Evolutionary conservation across 2,329 filamentous ascomycete species (phyloP).

Genomic region (Cladorrhinum sp.): DNA sequence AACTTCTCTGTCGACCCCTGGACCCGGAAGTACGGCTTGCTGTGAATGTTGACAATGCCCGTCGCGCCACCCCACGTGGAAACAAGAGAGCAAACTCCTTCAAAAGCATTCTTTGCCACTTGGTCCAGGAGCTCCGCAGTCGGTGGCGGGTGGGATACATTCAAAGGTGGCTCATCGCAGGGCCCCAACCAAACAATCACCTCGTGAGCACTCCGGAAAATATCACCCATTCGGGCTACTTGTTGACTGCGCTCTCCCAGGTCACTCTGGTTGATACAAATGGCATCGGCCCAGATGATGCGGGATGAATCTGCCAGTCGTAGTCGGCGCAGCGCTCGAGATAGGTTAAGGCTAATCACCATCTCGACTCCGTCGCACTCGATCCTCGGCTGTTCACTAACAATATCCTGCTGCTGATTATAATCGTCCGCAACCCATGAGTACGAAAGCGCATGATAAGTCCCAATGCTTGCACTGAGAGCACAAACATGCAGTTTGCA

Average conservation of each 20-base stretch:
- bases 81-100: background rate
- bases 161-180: too few species aligned
- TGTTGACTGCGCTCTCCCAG: constrained; percentile 1
- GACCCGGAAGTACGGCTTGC: background rate
- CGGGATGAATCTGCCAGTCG: background rate
- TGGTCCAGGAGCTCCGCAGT: too few species aligned
- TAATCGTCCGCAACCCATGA: too few species aligned
- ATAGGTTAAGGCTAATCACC: background rate
- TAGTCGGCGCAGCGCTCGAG: background rate
- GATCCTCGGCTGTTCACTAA: too few species aligned
- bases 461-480: too few species aligned
- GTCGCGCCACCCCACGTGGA: background rate
- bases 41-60: background rate
- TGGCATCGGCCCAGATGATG: background rate
- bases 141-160: too few species aligned
- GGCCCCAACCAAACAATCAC: constrained; percentile 6
- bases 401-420: too few species aligned
- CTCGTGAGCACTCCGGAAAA: constrained; percentile 3
- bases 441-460: too few species aligned
- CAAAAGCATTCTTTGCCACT: background rate
- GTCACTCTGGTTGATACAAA: constrained; percentile 3
- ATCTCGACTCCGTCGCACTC: background rate
- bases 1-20: background rate
- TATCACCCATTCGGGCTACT: constrained; percentile 2
- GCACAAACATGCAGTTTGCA: too few species aligned